Conservation (phyloP, 2,329 filamentous ascomycete species). For the Pezicula carpinea region DNA sequence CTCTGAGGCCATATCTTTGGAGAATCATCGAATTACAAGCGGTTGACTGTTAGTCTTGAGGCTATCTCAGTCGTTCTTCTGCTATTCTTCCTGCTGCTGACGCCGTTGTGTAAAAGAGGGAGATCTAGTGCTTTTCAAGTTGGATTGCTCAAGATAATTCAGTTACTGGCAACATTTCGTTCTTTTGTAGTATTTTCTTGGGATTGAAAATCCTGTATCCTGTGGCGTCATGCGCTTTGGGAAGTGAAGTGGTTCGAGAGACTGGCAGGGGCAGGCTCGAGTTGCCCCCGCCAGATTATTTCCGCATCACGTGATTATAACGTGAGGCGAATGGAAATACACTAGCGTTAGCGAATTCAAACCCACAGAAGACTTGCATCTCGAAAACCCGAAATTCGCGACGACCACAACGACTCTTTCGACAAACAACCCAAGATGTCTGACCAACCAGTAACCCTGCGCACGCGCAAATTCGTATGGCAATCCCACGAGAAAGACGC, state of each 20-base stretch:
- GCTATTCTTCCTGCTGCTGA: too few relatives aligned
- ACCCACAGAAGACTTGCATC: conserved; percentile 3
- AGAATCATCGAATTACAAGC: conserved; percentile 13
- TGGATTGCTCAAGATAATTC: too few relatives aligned
- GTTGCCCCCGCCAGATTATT: background rate
- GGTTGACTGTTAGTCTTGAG: conserved; percentile 3
- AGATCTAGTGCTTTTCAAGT: too few relatives aligned
- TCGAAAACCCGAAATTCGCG: background rate
- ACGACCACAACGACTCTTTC: conserved; percentile 12
- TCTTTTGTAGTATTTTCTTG: too few relatives aligned
- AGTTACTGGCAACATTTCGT: too few relatives aligned
- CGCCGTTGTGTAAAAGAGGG: too few relatives aligned
- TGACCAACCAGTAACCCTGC: conserved; percentile 24
- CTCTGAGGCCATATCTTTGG: conserved; percentile 19
- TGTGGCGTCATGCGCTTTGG: too few relatives aligned
- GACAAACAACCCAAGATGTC: conserved; percentile 21
- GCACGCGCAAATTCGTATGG: conserved; percentile 25
- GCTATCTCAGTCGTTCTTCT: too few relatives aligned
- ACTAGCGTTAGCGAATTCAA: conserved; percentile 4
- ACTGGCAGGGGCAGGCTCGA: too few relatives aligned
- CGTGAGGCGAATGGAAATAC: background rate
- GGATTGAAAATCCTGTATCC: too few relatives aligned
- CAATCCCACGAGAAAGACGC: conserved; percentile 46
- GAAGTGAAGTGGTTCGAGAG: too few relatives aligned
- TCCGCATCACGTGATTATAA: background rate